Conservation (phyloP, 345 rosid species). For the Lepidium africanum region DNA sequence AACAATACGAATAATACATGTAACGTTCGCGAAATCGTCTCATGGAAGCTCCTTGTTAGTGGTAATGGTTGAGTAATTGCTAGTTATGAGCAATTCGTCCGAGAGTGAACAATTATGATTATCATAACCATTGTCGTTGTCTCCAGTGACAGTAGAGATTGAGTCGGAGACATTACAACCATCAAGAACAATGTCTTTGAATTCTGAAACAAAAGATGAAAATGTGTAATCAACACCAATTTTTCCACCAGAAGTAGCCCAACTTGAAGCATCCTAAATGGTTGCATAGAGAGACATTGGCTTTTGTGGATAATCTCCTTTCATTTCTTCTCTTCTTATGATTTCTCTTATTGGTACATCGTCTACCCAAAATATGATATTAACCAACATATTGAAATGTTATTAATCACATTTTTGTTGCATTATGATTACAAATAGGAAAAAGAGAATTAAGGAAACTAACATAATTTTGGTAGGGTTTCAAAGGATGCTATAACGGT, state of each 20-base stretch:
- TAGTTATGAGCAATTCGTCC: constrained; percentile 29
- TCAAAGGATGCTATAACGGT: constrained; percentile 89
- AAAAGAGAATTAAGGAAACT: constrained; percentile 28
- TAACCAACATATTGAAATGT: background rate
- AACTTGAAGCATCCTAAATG: constrained; percentile 90
- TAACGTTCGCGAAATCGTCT: constrained; percentile 54
- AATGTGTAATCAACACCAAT: constrained; percentile 62
- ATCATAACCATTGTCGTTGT: background rate
- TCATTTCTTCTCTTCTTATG: constrained; percentile 52
- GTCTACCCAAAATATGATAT: constrained; percentile 74
- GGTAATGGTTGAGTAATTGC: constrained; percentile 37
- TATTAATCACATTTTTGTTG: too few species aligned
- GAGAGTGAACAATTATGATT: constrained; percentile 25
- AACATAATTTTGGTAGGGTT: constrained; percentile 57
- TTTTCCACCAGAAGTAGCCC: constrained; percentile 90
- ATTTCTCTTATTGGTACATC: constrained; percentile 81
- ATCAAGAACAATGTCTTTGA: constrained; percentile 52
- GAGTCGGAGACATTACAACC: constrained; percentile 67
- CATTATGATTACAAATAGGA: background rate
- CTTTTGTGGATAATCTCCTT: constrained; percentile 71
- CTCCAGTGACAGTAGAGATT: constrained; percentile 25
- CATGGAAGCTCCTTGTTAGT: constrained; percentile 44
- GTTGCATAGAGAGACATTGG: constrained; percentile 92
- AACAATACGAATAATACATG: constrained; percentile 89
- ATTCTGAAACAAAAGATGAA: constrained; percentile 70